Evolutionary conservation across 2,329 filamentous ascomycete genomes (phyloP).

Genomic region (Zasmidium angulare): DNA sequence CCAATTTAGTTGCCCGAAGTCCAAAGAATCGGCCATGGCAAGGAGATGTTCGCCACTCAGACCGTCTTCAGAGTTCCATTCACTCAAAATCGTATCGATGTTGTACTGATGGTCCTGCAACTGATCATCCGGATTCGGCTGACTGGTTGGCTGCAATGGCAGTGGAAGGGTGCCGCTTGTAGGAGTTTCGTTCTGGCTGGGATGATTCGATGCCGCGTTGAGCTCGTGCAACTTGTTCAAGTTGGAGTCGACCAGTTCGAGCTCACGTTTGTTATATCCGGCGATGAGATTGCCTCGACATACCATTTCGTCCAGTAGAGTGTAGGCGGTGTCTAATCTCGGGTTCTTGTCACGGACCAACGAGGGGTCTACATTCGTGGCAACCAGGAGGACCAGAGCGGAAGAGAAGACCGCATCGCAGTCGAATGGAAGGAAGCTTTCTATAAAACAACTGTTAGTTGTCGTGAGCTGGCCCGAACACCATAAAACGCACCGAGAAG

Average conservation of each 20-base stretch:
- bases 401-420: conserved; percentile 23
- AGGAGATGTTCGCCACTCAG: conserved; percentile 22
- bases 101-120: conserved; percentile 6
- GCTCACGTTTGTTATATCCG: conserved; percentile 20
- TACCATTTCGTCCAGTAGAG: conserved; percentile 24
- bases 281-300: conserved; percentile 23
- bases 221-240: background rate
- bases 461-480: background rate
- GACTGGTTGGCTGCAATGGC: background rate
- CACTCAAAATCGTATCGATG: conserved; percentile 11
- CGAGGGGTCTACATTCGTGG: conserved; percentile 21
- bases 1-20: conserved; percentile 21
- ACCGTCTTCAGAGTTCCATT: conserved; percentile 22
- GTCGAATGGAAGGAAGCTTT: conserved; percentile 26
- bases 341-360: conserved; percentile 17
- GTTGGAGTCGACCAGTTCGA: conserved; percentile 18
- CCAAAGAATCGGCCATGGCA: conserved; percentile 20
- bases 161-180: background rate
- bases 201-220: background rate
- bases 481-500: conserved; percentile 10
- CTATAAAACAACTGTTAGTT: conserved; percentile 5
- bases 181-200: background rate
- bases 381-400: conserved; percentile 19
- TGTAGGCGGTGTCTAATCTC: conserved; percentile 11
- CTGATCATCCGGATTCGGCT: background rate